These are phyloP conservation scores for Dactylellina sp. DNA, from an alignment of 2,329 filamentous ascomycete genomes.

Conservation along the genomic window DNA sequence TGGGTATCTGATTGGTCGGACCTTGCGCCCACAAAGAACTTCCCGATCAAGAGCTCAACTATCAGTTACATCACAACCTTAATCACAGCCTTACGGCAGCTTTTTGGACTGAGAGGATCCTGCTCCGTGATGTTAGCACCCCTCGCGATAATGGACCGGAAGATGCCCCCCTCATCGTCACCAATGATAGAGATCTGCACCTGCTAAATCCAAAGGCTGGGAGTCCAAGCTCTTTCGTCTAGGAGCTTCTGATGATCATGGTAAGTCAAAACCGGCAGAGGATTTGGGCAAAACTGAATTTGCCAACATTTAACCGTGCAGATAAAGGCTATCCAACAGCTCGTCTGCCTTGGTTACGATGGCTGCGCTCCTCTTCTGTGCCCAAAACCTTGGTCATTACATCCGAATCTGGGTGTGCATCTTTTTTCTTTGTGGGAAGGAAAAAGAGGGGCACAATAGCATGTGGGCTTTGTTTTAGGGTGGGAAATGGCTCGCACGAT, in stretches of 20 bases:
- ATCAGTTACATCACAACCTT: conserved; percentile 57
- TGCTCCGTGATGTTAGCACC: conserved; percentile 28
- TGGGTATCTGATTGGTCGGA: conserved; percentile 38
- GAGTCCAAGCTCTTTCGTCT: conserved; percentile 31
- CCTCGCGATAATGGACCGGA: conserved; percentile 56
- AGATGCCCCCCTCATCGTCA: conserved; percentile 34
- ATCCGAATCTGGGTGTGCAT: too few relatives aligned
- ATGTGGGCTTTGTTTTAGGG: conserved; percentile 52
- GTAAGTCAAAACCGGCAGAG: conserved; percentile 2
- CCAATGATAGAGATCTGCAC: conserved; percentile 49
- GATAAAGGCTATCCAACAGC: conserved; percentile 31
- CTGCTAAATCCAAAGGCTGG: conserved; percentile 44
- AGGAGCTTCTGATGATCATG: conserved; percentile 16
- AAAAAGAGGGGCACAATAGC: conserved; percentile 25
- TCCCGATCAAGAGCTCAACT: conserved; percentile 52
- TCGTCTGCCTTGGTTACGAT: conserved; percentile 22
- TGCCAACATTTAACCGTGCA: conserved; percentile 41
- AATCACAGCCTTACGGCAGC: conserved; percentile 53
- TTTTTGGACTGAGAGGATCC: conserved; percentile 43
- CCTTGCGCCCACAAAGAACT: conserved; percentile 30
- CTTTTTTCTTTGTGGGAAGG: conserved; percentile 10
- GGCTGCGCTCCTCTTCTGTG: conserved; percentile 28
- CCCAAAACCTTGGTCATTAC: conserved; percentile 11
- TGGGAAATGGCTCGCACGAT: conserved; percentile 51
- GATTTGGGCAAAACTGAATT: conserved; percentile 33